Conservation (phyloP, 176 grass and related monocot species). For the Sorghum bicolor region DNA sequence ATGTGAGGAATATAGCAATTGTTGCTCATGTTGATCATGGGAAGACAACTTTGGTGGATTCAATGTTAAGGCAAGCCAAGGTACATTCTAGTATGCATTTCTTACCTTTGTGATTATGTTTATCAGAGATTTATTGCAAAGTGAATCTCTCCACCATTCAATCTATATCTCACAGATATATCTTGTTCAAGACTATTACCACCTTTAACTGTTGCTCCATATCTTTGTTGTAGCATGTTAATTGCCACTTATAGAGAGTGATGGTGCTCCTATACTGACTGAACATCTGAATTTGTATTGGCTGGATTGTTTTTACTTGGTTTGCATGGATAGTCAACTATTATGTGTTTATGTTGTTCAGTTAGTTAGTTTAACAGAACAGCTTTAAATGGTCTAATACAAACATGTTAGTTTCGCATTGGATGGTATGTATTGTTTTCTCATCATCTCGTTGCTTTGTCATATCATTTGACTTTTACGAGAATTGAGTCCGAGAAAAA, state of each 20-base stretch:
- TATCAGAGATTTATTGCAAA: neutral
- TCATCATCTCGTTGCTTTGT: neutral
- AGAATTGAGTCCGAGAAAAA: neutral
- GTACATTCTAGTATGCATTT: conserved; percentile 34
- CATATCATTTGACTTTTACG: neutral
- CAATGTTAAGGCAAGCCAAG: conserved; percentile 96
- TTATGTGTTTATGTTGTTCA: neutral
- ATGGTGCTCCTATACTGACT: neutral
- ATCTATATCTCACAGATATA: neutral
- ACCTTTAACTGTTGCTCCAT: conserved; percentile 1
- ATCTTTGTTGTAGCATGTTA: neutral
- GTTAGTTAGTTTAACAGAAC: neutral
- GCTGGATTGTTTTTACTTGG: conserved; percentile 13
- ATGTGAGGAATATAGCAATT: conserved; percentile 95
- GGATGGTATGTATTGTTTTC: neutral
- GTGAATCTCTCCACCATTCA: neutral
- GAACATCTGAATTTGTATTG: conserved; percentile 2
- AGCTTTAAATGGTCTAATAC: conserved; percentile 1
- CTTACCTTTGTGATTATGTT: neutral
- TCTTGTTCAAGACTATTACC: neutral
- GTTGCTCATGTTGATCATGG: conserved; percentile 99
- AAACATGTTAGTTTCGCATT: neutral
- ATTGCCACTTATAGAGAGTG: neutral
- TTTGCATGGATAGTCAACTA: neutral
- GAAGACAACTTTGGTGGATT: conserved; percentile 95